Evolutionary conservation across 1,139 yeast genomes (phyloP).

Genomic region (Yamadazyma mexicana): DNA sequence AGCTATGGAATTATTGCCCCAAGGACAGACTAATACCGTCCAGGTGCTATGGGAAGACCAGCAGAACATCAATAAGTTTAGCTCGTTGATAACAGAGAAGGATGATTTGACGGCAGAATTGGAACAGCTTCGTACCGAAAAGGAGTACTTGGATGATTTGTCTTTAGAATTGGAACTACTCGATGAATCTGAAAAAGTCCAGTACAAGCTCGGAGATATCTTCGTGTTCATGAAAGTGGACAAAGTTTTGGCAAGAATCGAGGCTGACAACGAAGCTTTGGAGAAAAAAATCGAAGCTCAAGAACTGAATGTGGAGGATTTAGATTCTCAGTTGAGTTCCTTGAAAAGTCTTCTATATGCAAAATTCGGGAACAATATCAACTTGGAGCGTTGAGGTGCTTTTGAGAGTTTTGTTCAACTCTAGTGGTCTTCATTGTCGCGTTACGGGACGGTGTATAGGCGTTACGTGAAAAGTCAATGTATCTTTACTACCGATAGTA

Average conservation of each 20-base stretch:
- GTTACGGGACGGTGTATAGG: no score
- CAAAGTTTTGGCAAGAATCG: conserved; percentile 67
- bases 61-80: conserved; percentile 82
- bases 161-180: conserved; percentile 80
- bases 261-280: conserved; percentile 54
- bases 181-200: conserved; percentile 74
- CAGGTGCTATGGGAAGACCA: conserved; percentile 92
- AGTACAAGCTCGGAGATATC: conserved; percentile 72
- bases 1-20: conserved; percentile 57
- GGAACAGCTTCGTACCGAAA: conserved; percentile 58
- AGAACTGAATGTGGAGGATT: conserved; percentile 48
- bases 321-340: conserved; percentile 54
- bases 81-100: conserved; percentile 72
- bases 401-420: conserved; percentile 1
- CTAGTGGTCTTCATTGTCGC: no score
- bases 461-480: no score
- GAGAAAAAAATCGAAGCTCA: conserved; percentile 48
- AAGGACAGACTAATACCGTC: conserved; percentile 63
- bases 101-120: conserved; percentile 57
- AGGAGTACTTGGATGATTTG: conserved; percentile 87
- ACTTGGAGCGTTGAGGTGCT: conserved; percentile 57
- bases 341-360: conserved; percentile 79
- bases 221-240: conserved; percentile 67
- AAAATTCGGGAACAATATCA: conserved; percentile 87
- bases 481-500: no score